Base-by-base conservation (phyloP, 1,284 basidiomycete species). In the Bondarzewia mesenterica region DNA sequence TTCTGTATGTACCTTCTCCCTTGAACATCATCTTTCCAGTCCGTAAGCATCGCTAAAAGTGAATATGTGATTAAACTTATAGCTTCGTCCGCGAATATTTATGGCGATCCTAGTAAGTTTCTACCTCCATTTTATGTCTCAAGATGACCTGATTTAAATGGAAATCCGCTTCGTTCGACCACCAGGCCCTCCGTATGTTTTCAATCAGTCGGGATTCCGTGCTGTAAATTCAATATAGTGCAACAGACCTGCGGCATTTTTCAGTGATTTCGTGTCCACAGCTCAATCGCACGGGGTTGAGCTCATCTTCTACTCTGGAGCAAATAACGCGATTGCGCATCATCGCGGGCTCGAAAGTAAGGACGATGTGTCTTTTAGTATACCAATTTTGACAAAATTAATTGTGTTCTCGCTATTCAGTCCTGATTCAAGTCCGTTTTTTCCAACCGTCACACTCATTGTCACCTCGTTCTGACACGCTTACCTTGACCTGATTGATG, bases 321-420 rank as follows among this genome's bases (percentile, higher is more conserved):
- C 85, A 54, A 78, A 84, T 52, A 84, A 86, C 57, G 67, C 78
- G 2, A 72, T 86, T 18, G 69, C 85, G 43, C 62, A 80, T 2
- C 84, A 86, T 57, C 65, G 71, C n/a, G 75, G 80, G 14, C 78
- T 82, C 21, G 77, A 86, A 72, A 63, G 82, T 82, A 57, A 36
- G 69, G 36, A n/a, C n/a, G n/a, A n/a, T n/a, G n/a, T n/a, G n/a
- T n/a, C n/a, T n/a, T n/a, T n/a, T n/a, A n/a, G n/a, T n/a, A n/a
- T n/a, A n/a, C n/a, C n/a, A n/a, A n/a, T n/a, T n/a, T n/a, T n/a
- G n/a, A n/a, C n/a, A n/a, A n/a, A n/a, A n/a, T n/a, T n/a, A n/a
- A n/a, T n/a, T n/a, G 23, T 47, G 22, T 32, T 10, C 16, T 41
- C 4, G 42, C 50, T 48, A 51, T 49, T 4, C 54, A 84, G 82